Base-by-base conservation (phyloP, 2,329 filamentous ascomycete genomes). In the Metarhizium anisopliae region DNA sequence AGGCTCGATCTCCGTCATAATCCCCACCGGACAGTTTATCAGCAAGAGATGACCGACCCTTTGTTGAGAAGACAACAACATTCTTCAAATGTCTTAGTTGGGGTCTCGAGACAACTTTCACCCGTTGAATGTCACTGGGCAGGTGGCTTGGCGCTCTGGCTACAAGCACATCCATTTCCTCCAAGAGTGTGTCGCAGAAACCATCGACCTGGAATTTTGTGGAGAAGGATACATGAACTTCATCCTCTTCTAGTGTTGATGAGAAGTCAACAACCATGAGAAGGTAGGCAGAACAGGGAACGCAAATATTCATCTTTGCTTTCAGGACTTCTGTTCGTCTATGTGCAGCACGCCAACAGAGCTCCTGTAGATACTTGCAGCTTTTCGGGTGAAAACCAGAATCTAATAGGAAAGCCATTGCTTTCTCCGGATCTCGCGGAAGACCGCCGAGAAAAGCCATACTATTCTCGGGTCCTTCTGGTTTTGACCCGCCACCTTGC, bases 1-100 rank as follows among this genome's bases (percentile, higher is more conserved):
- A 92, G 4, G 87, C 82, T n/a, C 74, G 78, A 59, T 94, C 89
- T 0, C 89, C 89, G 60, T 93, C 89, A 59, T 91, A 93, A 63
- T 93, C 89, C 0, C 89, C 89, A 0, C 89, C 89, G 1, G 87
- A 89, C 0, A 93, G 73, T 62, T 85, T 84, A 8, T 83, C 80
- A 0, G 88, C 89, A 0, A 91, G 75, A 0, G 88, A 81, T 0
- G 70, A 72, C 30, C 77, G 65, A 0, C 87, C 87, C 57, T 78
- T 80, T 0, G 74, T 76, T 0, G 89, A 77, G 61, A 97, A 96
- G 0, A 96, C 79, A 14, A 94, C 77, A 1, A 96, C 84, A 62
- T 96, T 87, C 58, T 87, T 87, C 0, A 96, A 69, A 2, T 82
- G 80, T 3, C 84, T 80, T 0, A 93, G 71, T 47, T 84, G 77